A percentile compares a stretch with the other conserved stretches of the same genome.
These are phyloP conservation scores for Phalaenopsis equestris DNA, from an alignment of 106 monocot genomes.

Conservation along the genomic window DNA sequence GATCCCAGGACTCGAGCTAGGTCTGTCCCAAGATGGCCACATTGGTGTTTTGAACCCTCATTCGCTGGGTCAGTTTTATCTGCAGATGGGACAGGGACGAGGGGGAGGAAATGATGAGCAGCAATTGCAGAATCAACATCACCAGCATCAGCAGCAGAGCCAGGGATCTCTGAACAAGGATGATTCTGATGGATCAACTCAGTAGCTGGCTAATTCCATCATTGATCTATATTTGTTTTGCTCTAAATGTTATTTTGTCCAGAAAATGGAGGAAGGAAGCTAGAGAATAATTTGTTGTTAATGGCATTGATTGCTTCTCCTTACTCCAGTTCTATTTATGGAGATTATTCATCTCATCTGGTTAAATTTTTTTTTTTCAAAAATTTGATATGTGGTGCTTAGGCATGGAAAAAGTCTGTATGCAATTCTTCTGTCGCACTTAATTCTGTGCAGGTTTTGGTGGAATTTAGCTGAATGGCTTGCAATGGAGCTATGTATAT, in stretches of 20 bases:
- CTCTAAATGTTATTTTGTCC: background rate
- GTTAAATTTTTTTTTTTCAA: background rate
- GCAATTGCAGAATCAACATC: constrained; percentile 11
- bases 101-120: constrained; percentile 2
- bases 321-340: background rate
- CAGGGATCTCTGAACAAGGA: constrained; percentile 7
- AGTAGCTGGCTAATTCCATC: background rate
- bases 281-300: constrained; percentile 2
- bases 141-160: constrained; percentile 11
- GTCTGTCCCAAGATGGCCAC: constrained; percentile 31
- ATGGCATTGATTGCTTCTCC: background rate
- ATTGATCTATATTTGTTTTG: background rate
- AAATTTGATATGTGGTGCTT: background rate
- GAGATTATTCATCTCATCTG: background rate
- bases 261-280: background rate
- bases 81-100: constrained; percentile 23
- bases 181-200: constrained; percentile 20
- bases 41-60: constrained; percentile 21
- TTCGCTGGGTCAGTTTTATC: constrained; percentile 24
- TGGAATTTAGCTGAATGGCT: constrained; percentile 1
- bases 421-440: background rate
- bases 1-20: constrained; percentile 28
- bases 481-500: background rate
- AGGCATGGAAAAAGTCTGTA: background rate
- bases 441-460: background rate